A percentile compares a stretch with the other conserved stretches of the same genome.
Conservation (phyloP, 2,329 filamentous ascomycete species). For the Clonostachys rosea region DNA sequence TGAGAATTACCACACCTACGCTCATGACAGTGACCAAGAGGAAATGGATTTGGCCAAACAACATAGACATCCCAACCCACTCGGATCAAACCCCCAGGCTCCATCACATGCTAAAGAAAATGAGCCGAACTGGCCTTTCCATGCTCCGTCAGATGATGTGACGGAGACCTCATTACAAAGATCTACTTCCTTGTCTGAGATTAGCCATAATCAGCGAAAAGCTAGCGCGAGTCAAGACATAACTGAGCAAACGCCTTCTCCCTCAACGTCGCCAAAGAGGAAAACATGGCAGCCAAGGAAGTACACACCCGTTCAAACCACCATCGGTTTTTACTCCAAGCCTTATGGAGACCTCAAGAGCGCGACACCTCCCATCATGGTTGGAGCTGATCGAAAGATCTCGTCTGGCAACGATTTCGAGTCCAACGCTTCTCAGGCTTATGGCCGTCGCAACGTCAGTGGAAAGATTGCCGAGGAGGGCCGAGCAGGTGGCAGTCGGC, state of each 20-base stretch:
- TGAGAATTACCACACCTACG: slow-evolving; percentile 25
- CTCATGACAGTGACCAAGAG: slow-evolving; percentile 13
- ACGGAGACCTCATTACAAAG: slow-evolving; percentile 4
- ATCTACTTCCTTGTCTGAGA: slow-evolving; percentile 32
- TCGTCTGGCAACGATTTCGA: slow-evolving; percentile 56
- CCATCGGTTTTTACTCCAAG: slow-evolving; percentile 44
- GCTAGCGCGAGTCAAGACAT: slow-evolving; percentile 40
- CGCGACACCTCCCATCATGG: slow-evolving; percentile 47
- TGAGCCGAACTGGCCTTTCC: too few species aligned
- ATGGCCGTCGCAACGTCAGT: slow-evolving; percentile 58
- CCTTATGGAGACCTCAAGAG: slow-evolving; percentile 55
- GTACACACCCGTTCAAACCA: slow-evolving; percentile 36
- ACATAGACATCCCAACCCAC: slow-evolving; percentile 42
- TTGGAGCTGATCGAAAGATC: slow-evolving; percentile 42
- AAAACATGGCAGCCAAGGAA: slow-evolving; percentile 14
- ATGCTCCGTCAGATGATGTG: slow-evolving; percentile 4
- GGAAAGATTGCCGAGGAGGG: slow-evolving; percentile 73
- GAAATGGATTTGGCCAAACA: slow-evolving; percentile 15
- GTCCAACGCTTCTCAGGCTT: slow-evolving; percentile 20
- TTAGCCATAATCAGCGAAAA: slow-evolving; percentile 36
- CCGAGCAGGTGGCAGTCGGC: slow-evolving; percentile 27
- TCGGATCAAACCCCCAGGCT: slow-evolving; percentile 42
- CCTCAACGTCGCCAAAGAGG: neutral
- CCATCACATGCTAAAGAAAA: neutral
- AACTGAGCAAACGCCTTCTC: slow-evolving; percentile 21